Evolutionary conservation across 305 asterid genomes (phyloP).

Genomic region (Fraxinus dipetala): DNA sequence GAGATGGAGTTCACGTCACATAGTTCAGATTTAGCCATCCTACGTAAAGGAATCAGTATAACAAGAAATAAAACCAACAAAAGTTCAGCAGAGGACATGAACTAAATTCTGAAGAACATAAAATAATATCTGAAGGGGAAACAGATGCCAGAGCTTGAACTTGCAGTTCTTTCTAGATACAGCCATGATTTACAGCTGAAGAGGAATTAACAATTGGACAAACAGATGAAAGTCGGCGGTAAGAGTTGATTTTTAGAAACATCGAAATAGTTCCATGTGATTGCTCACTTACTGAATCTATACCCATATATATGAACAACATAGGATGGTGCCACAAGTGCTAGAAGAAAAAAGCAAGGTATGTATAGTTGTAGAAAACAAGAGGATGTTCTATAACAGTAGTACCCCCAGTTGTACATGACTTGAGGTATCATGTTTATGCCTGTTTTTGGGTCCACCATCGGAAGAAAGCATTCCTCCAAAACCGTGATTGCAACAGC

Average conservation of each 20-base stretch:
- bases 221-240: not conserved
- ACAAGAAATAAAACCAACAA: not conserved
- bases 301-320: slow-evolving; percentile 5
- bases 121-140: not conserved
- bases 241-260: slow-evolving; percentile 1
- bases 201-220: slow-evolving; percentile 1
- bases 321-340: slow-evolving; percentile 11
- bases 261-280: not conserved
- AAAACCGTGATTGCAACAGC: slow-evolving; percentile 63
- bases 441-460: slow-evolving; percentile 81
- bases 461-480: slow-evolving; percentile 64
- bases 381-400: slow-evolving; percentile 18
- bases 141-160: not conserved
- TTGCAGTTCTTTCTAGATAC: slow-evolving; percentile 7
- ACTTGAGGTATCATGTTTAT: slow-evolving; percentile 96
- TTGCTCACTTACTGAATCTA: not conserved
- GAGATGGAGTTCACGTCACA: not conserved
- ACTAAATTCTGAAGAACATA: not conserved
- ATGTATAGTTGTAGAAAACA: not conserved
- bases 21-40: slow-evolving; percentile 4
- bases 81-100: slow-evolving; percentile 1
- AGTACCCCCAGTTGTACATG: slow-evolving; percentile 93
- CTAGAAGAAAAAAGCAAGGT: not conserved
- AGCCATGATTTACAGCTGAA: not conserved
- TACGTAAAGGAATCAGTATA: not conserved